These are phyloP conservation scores for Apiotrichum mycotoxinovorans DNA, from an alignment of 1,284 basidiomycete species.

Conservation along the genomic window DNA sequence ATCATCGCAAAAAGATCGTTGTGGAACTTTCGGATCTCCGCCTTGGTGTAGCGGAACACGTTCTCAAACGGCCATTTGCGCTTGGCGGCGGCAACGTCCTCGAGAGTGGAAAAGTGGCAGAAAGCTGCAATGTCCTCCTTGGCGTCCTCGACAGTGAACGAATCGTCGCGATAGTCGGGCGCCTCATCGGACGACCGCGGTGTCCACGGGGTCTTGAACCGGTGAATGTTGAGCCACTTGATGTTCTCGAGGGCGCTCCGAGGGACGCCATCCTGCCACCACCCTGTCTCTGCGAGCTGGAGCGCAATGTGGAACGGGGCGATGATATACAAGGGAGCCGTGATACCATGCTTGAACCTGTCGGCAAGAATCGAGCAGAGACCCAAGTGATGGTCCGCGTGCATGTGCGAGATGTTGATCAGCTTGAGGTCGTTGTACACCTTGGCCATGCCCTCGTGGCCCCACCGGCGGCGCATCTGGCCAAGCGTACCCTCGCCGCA, in stretches of 20 bases:
- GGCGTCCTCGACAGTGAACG: background rate
- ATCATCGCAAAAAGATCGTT: conserved; percentile 7
- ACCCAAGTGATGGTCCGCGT: conserved; percentile 91
- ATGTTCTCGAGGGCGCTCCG: conserved; percentile 40
- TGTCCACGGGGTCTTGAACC: conserved; percentile 11
- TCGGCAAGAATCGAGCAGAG: conserved; percentile 69
- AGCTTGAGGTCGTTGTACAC: conserved; percentile 69
- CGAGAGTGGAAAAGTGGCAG: background rate
- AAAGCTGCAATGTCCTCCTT: background rate
- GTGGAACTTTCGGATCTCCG: background rate
- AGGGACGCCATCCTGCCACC: conserved; percentile 32
- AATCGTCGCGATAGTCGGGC: conserved; percentile 2
- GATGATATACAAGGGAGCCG: conserved; percentile 61
- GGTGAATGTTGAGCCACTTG: conserved; percentile 33
- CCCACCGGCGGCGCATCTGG: conserved; percentile 76
- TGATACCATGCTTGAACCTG: conserved; percentile 54
- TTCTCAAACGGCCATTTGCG: conserved; percentile 27
- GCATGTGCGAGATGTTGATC: conserved; percentile 85
- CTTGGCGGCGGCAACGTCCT: conserved; percentile 19
- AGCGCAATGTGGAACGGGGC: conserved; percentile 49
- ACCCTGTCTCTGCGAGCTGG: conserved; percentile 49
- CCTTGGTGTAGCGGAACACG: conserved; percentile 5
- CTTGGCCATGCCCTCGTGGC: conserved; percentile 53
- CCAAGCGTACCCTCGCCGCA: conserved; percentile 89
- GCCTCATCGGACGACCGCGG: background rate